A percentile compares a stretch with the other conserved stretches of the same genome.
These are phyloP conservation scores for Beauveria medogensis DNA, from an alignment of 2,329 filamentous ascomycete genomes.

Conservation along the genomic window DNA sequence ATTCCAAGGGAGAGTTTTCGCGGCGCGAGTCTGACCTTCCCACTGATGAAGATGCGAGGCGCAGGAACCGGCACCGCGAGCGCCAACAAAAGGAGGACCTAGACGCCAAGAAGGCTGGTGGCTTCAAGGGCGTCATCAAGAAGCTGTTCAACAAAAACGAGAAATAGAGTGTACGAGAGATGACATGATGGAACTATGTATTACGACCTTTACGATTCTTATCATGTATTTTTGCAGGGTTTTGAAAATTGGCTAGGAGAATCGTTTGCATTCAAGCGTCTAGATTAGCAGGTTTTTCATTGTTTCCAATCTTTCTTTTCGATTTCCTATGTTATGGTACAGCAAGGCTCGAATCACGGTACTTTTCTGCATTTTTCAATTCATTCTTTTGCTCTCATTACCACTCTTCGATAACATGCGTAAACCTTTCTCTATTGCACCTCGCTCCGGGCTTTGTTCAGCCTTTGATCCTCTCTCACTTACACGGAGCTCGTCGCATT, in stretches of 20 bases:
- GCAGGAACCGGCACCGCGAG: slow-evolving; percentile 26
- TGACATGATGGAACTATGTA: slow-evolving; percentile 10
- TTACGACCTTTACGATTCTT: slow-evolving; percentile 13
- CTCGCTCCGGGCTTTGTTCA: neutral
- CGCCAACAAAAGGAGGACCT: slow-evolving; percentile 23
- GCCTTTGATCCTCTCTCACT: neutral
- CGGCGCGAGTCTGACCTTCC: neutral
- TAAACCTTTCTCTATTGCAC: neutral
- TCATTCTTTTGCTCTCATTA: neutral
- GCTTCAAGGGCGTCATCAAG: slow-evolving; percentile 24
- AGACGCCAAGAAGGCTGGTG: slow-evolving; percentile 22
- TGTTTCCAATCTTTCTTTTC: neutral
- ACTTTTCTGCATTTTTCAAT: neutral
- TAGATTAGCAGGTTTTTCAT: slow-evolving; percentile 12
- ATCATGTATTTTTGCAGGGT: slow-evolving; percentile 16
- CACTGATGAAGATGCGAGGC: slow-evolving; percentile 19
- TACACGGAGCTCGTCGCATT: neutral
- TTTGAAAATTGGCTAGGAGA: neutral
- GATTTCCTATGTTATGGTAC: neutral
- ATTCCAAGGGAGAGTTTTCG: neutral
- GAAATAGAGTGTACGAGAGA: slow-evolving; percentile 9
- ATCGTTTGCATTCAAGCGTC: neutral
- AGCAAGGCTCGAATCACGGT: neutral
- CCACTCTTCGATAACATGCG: neutral
- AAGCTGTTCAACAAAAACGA: slow-evolving; percentile 21